Base-by-base conservation (phyloP, 306 rosid genomes). In the Casuarina glauca region DNA sequence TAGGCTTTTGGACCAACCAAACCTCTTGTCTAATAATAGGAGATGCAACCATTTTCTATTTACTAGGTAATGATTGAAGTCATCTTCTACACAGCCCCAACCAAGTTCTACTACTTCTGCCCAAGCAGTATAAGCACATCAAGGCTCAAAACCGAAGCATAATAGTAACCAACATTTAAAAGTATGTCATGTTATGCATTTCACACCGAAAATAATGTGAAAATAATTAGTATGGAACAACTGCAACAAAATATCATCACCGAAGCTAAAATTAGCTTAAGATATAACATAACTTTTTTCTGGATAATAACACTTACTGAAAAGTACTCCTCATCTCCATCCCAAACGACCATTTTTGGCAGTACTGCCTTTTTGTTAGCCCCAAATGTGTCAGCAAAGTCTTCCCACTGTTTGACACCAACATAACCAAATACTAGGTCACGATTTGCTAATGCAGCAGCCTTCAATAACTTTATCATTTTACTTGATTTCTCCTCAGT, bases 401-500 rank as follows among this genome's bases (percentile, higher is more conserved):
- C 96, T 32, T 79, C 98, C 84, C 87, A 82, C 84, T 96, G 99
- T 81, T 80, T 83, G 81, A 88, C 80, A 74, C 99, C 98, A 62
- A 93, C 96, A 54, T 88, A 91, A 80, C 96, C 90, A 86, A 96
- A 96, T 78, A 96, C 81, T 75, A 96, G 83, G 83, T 93, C 97
- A 8, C 93, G 96, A 67, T 96, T 96, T n/a, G 97, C 99, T 39
- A 96, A 91, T 72, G 99, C 99, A 68, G 97, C 98, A 73, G 89
- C 96, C 86, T 85, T 92, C 81, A 96, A 83, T 83, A 91, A 80
- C 88, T 91, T 87, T 67, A 90, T 61, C 80, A 93, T 82, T 35
- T 88, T 90, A 80, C 76, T 90, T 55, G 97, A 76, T 58, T 83
- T 84, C 74, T 89, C 99, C 39, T 88, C 91, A 11, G 77, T 81